Percentiles rank a stretch among this genome's conserved stretches.
Evolutionary conservation across 2,329 filamentous ascomycete genomes (phyloP).

Genomic region (Lecanicillium sp.): DNA sequence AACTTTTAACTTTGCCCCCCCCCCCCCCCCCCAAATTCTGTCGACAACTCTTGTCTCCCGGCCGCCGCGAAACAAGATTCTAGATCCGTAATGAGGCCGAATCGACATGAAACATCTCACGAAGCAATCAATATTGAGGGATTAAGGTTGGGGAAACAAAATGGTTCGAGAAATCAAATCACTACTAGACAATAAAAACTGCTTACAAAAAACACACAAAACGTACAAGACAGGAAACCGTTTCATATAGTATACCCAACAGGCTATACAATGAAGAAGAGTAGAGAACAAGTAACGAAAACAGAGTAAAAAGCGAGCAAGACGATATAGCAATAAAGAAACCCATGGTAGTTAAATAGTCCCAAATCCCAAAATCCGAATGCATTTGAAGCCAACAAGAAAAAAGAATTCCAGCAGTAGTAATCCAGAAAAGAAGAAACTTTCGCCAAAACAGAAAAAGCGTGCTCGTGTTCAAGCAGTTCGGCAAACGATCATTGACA

Average conservation of each 20-base stretch:
- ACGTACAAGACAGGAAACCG: conserved; percentile 17
- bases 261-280: conserved; percentile 17
- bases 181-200: background rate
- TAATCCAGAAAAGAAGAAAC: conserved; percentile 12
- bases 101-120: too few species aligned
- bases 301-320: conserved; percentile 13
- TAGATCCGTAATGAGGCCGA: too few species aligned
- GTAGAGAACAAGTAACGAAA: too few species aligned
- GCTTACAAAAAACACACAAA: conserved; percentile 11
- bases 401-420: conserved; percentile 6
- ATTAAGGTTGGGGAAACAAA: too few species aligned
- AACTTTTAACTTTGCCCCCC: too few species aligned
- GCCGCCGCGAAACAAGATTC: too few species aligned
- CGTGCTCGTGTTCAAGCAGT: too few species aligned
- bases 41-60: too few species aligned
- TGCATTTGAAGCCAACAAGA: conserved; percentile 12
- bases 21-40: too few species aligned
- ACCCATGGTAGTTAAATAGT: conserved; percentile 16
- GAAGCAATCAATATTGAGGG: too few species aligned
- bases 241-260: background rate
- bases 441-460: background rate
- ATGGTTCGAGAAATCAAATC: too few species aligned
- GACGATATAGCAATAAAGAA: conserved; percentile 13
- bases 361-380: conserved; percentile 10
- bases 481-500: background rate